phyloP scores from a whole-genome alignment of 1,284 basidiomycete genomes.

The Gymnopus androsaceus region DNA sequence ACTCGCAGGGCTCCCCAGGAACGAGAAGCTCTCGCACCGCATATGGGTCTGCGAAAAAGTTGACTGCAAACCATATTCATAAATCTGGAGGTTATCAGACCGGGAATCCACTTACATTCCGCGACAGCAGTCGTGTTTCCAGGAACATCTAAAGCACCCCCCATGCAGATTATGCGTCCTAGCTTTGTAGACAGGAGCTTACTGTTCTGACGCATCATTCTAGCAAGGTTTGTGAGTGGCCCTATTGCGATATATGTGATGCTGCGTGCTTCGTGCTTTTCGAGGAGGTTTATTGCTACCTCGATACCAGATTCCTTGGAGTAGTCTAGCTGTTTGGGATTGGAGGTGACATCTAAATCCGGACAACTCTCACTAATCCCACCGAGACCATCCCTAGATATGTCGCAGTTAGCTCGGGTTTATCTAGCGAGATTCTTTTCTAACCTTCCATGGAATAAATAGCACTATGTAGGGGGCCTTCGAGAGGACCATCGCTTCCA shows the following conservation, averaged over 20 bases:
- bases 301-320: slow-evolving; percentile 57
- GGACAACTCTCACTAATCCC: slow-evolving; percentile 75
- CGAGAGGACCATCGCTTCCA: slow-evolving; percentile 74
- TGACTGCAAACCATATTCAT: slow-evolving; percentile 59
- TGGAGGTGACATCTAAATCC: slow-evolving; percentile 54
- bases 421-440: slow-evolving; percentile 11
- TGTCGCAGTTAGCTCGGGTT: slow-evolving; percentile 21
- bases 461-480: slow-evolving; percentile 78
- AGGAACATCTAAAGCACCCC: slow-evolving; percentile 93
- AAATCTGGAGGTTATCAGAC: slow-evolving; percentile 5
- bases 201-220: slow-evolving; percentile 62
- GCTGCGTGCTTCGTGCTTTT: slow-evolving; percentile 55
- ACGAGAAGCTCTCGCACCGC: slow-evolving; percentile 72
- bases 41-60: slow-evolving; percentile 92
- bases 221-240: slow-evolving; percentile 86
- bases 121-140: slow-evolving; percentile 86
- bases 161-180: slow-evolving; percentile 86
- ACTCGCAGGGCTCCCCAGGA: slow-evolving; percentile 32
- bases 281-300: slow-evolving; percentile 70
- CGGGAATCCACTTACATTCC: slow-evolving; percentile 57
- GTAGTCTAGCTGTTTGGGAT: slow-evolving; percentile 51
- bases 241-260: slow-evolving; percentile 88
- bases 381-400: slow-evolving; percentile 77
- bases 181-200: slow-evolving; percentile 59
- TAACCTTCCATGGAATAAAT: slow-evolving; percentile 81